These are phyloP conservation scores for Plenodomus tracheiphilus DNA, from an alignment of 2,329 filamentous ascomycete species.

Conservation along the genomic window DNA sequence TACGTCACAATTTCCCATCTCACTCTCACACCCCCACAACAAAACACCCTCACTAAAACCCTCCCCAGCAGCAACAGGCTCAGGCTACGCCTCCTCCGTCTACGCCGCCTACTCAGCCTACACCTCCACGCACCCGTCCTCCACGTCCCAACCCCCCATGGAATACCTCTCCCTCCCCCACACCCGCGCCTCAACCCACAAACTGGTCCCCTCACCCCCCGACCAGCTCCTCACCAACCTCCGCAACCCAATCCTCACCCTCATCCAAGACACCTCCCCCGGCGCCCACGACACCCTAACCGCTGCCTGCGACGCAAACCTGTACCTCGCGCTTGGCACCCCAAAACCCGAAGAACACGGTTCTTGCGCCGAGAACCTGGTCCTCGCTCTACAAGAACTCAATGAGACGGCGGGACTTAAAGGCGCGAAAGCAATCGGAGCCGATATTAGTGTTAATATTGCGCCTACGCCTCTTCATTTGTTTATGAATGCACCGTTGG, in stretches of 20 bases:
- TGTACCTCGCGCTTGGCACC: slow-evolving; percentile 49
- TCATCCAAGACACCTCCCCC: slow-evolving; percentile 50
- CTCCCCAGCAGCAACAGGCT: slow-evolving; percentile 49
- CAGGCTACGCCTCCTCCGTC: slow-evolving; percentile 51
- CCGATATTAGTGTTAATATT: slow-evolving; percentile 53
- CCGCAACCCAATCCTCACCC: slow-evolving; percentile 50
- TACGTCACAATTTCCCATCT: slow-evolving; percentile 17
- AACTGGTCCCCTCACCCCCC: slow-evolving; percentile 47
- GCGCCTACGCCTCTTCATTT: slow-evolving; percentile 53
- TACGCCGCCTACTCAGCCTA: slow-evolving; percentile 56
- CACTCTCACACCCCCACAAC: too few relatives aligned
- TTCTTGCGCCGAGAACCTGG: slow-evolving; percentile 54
- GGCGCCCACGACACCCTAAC: slow-evolving; percentile 54
- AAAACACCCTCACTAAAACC: slow-evolving; percentile 1
- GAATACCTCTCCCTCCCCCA: slow-evolving; percentile 54
- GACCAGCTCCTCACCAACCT: slow-evolving; percentile 52
- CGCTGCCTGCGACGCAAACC: slow-evolving; percentile 51
- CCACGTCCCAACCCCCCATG: slow-evolving; percentile 45
- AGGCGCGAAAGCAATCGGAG: slow-evolving; percentile 51
- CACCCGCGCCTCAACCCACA: slow-evolving; percentile 47
- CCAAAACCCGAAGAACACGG: slow-evolving; percentile 52
- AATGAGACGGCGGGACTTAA: slow-evolving; percentile 53
- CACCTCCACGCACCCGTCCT: slow-evolving; percentile 39
- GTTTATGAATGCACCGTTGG: slow-evolving; percentile 44
- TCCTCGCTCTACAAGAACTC: slow-evolving; percentile 53